Conservation (phyloP, 2,329 filamentous ascomycete genomes). For the Epichloe sibirici region DNA sequence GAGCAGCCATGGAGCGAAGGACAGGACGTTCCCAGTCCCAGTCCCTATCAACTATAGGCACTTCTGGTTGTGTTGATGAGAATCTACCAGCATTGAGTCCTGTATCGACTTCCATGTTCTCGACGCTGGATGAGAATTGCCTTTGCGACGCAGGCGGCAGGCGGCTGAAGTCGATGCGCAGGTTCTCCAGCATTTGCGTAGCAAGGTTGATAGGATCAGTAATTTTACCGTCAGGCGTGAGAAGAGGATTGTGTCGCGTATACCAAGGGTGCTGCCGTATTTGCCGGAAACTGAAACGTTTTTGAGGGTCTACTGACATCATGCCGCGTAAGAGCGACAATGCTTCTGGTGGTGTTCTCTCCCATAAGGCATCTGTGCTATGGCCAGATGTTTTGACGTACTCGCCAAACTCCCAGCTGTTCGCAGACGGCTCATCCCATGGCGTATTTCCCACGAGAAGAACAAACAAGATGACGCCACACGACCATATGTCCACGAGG, state of each 20-base stretch:
- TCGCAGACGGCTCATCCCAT: conserved; percentile 82
- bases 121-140: conserved; percentile 17
- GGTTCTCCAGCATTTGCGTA: conserved; percentile 86
- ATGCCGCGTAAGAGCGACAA: conserved; percentile 82
- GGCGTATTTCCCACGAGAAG: conserved; percentile 91
- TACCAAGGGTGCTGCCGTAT: conserved; percentile 93
- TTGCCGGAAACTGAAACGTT: conserved; percentile 74
- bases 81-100: conserved; percentile 36
- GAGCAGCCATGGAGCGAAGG: conserved; percentile 37
- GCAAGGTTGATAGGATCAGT: conserved; percentile 73
- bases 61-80: conserved; percentile 78
- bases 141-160: conserved; percentile 42
- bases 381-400: conserved; percentile 71
- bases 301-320: conserved; percentile 66
- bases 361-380: conserved; percentile 77
- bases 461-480: conserved; percentile 94
- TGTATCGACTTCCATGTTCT: conserved; percentile 61
- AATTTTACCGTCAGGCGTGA: conserved; percentile 61
- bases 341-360: conserved; percentile 58
- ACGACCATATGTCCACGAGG: conserved; percentile 89
- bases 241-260: conserved; percentile 66
- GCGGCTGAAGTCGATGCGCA: conserved; percentile 77
- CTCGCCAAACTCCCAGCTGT: conserved; percentile 85
- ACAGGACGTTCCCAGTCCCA: conserved; percentile 82
- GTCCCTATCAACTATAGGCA: conserved; percentile 57